These are phyloP conservation scores for Acanthamoeba royreba DNA, from an alignment of 208 protist genomes.

Conservation along the genomic window DNA sequence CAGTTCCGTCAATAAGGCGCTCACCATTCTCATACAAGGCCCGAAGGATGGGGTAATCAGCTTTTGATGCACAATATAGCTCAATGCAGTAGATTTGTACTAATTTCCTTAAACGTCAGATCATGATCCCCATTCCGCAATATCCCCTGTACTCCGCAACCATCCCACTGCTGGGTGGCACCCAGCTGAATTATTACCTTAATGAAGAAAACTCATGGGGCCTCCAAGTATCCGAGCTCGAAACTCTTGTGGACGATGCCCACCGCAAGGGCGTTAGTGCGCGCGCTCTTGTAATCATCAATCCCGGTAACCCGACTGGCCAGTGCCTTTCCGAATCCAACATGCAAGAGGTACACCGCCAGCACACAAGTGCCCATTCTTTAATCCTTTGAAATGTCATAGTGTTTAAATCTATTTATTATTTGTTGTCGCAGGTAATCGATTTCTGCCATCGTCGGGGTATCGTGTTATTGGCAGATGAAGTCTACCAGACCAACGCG, in stretches of 20 bases:
- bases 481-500: slow-evolving; percentile 95
- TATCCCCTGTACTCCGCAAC: slow-evolving; percentile 99
- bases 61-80: not conserved
- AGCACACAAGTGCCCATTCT: not conserved
- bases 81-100: not conserved
- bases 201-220: slow-evolving; percentile 90
- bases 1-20: slow-evolving; percentile 81
- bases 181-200: slow-evolving; percentile 91
- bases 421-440: slow-evolving; percentile 67
- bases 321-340: slow-evolving; percentile 81
- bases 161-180: slow-evolving; percentile 91
- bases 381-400: not conserved
- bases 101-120: slow-evolving; percentile 14
- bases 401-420: not conserved
- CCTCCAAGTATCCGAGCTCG: slow-evolving; percentile 77
- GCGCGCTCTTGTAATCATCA: slow-evolving; percentile 96
- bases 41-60: slow-evolving; percentile 76
- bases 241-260: slow-evolving; percentile 75
- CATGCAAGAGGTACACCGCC: slow-evolving; percentile 84
- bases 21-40: slow-evolving; percentile 64
- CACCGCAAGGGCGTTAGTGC: slow-evolving; percentile 81
- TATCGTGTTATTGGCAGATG: slow-evolving; percentile 96
- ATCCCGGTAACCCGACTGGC: slow-evolving; percentile 99
- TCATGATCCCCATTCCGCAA: slow-evolving; percentile 98
- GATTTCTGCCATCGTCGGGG: slow-evolving; percentile 78